Conservation (phyloP, 2,329 filamentous ascomycete species). For the Beauveria caledonica region DNA sequence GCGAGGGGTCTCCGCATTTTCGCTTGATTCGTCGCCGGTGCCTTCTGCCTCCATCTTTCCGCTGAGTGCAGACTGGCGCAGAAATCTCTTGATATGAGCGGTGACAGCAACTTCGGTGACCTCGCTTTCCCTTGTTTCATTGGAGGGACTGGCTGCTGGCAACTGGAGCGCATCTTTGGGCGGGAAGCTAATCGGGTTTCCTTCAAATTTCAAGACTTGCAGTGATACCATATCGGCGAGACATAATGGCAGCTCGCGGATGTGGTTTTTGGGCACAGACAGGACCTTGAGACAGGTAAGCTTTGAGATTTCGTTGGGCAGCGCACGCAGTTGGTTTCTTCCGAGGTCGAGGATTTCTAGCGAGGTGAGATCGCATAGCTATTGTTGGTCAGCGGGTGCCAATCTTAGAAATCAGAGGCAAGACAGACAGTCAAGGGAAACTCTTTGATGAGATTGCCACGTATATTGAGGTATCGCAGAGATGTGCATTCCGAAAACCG, state of each 20-base stretch:
- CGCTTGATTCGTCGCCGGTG: constrained; percentile 55
- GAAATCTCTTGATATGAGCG: constrained; percentile 52
- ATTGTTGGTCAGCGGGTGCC: constrained; percentile 16
- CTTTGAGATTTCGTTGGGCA: constrained; percentile 73
- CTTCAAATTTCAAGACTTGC: constrained; percentile 81
- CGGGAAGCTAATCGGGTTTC: constrained; percentile 77
- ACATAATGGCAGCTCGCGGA: constrained; percentile 74
- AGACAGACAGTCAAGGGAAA: constrained; percentile 47
- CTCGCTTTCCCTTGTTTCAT: constrained; percentile 53
- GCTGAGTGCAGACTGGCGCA: constrained; percentile 44
- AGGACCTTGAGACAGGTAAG: constrained; percentile 83
- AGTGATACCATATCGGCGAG: constrained; percentile 85
- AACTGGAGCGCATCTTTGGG: constrained; percentile 60
- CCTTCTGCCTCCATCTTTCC: constrained; percentile 48
- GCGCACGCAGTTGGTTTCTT: constrained; percentile 69
- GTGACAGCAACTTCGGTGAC: constrained; percentile 53
- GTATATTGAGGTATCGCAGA: constrained; percentile 70
- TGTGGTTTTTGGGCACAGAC: constrained; percentile 77
- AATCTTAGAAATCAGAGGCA: constrained; percentile 13
- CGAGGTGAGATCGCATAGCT: constrained; percentile 80
- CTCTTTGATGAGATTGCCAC: constrained; percentile 64
- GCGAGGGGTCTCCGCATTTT: constrained; percentile 73
- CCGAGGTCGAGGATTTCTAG: constrained; percentile 91
- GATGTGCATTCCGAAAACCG: constrained; percentile 70
- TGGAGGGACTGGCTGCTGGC: constrained; percentile 45